phyloP scores from a whole-genome alignment of 345 rosid species.

The Bruguiera sexangula region DNA sequence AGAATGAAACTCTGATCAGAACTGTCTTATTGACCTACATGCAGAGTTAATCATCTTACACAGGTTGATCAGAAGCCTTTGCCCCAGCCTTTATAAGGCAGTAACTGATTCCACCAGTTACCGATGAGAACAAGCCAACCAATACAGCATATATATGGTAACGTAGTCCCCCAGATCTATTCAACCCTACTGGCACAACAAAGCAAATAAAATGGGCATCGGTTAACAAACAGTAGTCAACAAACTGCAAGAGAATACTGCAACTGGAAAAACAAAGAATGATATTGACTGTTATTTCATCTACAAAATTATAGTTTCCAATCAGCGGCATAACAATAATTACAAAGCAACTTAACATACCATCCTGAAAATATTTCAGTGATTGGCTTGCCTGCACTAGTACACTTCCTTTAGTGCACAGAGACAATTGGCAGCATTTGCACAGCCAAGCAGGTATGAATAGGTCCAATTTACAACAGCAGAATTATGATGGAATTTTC shows the following conservation, averaged over 20 bases:
- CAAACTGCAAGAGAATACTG: neutral
- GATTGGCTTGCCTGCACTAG: too few species aligned
- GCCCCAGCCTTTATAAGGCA: slow-evolving; percentile 79
- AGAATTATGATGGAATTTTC: neutral
- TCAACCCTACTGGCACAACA: slow-evolving; percentile 32
- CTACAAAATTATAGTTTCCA: too few species aligned
- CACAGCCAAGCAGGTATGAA: too few species aligned
- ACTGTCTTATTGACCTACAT: neutral
- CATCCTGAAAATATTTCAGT: too few species aligned
- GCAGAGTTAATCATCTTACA: slow-evolving; percentile 48
- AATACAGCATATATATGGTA: slow-evolving; percentile 49
- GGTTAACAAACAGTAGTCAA: neutral
- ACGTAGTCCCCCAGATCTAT: slow-evolving; percentile 34
- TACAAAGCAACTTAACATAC: too few species aligned
- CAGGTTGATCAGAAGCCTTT: slow-evolving; percentile 78
- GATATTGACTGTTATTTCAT: too few species aligned
- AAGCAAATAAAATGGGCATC: neutral
- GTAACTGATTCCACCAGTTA: slow-evolving; percentile 79
- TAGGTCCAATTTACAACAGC: neutral
- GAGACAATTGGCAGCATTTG: too few species aligned
- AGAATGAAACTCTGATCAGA: too few species aligned
- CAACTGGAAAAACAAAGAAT: neutral
- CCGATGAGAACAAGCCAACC: slow-evolving; percentile 66
- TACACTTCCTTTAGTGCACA: too few species aligned
- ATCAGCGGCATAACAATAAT: too few species aligned